A percentile compares a stretch with the other conserved stretches of the same genome.
phyloP scores from a whole-genome alignment of 768 basidiomycete genomes.

The Boletus rubroflammeus region DNA sequence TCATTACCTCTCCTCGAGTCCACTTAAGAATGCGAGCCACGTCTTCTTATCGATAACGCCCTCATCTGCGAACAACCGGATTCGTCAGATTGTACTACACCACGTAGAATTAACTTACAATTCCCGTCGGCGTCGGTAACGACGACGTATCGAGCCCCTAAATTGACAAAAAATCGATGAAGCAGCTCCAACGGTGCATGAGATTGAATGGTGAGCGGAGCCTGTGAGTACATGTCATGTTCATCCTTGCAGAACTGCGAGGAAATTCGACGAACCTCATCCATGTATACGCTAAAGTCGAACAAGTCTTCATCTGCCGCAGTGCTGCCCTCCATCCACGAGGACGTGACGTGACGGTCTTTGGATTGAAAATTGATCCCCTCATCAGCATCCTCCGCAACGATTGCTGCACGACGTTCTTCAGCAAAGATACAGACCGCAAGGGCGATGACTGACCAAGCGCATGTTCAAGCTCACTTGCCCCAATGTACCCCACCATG shows the following conservation, averaged over 20 bases:
- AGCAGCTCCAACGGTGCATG: constrained; percentile 89
- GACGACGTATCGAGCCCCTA: constrained; percentile 88
- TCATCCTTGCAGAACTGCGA: not conserved
- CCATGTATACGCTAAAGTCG: constrained; percentile 88
- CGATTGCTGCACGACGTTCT: constrained; percentile 48
- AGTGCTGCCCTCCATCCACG: constrained; percentile 42
- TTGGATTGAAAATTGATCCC: constrained; percentile 61
- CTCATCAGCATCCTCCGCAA: constrained; percentile 70
- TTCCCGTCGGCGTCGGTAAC: constrained; percentile 78
- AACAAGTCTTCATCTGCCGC: constrained; percentile 47
- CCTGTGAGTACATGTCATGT: constrained; percentile 40
- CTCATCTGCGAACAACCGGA: constrained; percentile 49
- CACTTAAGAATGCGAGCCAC: constrained; percentile 84
- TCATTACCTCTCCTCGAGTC: constrained; percentile 58
- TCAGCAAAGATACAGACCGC: not conserved
- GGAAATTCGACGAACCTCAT: constrained; percentile 52
- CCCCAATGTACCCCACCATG: constrained; percentile 87
- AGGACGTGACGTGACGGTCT: constrained; percentile 46
- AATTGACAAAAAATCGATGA: constrained; percentile 91
- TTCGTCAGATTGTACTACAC: not conserved
- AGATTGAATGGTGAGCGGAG: constrained; percentile 79
- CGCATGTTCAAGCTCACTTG: constrained; percentile 92
- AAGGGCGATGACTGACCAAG: constrained; percentile 51
- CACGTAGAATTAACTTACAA: constrained; percentile 47
- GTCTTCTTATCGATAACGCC: constrained; percentile 93